phyloP scores from a whole-genome alignment of 2,329 filamentous ascomycete species.

The Emergomyces orientalis region DNA sequence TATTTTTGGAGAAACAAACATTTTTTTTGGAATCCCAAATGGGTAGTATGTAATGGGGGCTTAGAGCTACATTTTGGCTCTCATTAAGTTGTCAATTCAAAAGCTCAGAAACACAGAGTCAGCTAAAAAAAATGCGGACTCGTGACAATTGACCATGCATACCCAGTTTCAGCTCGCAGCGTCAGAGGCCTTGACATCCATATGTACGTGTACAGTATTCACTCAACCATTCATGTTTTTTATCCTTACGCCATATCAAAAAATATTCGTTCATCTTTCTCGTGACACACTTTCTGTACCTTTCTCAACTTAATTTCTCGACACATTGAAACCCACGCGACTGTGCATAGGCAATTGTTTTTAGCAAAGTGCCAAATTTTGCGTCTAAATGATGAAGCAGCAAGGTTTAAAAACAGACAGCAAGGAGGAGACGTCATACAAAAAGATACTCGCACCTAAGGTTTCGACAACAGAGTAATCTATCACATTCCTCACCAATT shows the following conservation, averaged over 20 bases:
- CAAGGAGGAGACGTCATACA: not conserved
- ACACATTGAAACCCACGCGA: conserved; percentile 1
- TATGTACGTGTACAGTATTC: not conserved
- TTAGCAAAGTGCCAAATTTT: not conserved
- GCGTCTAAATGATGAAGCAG: not conserved
- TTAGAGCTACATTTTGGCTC: not conserved
- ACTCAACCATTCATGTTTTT: not conserved
- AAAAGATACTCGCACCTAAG: conserved; percentile 4
- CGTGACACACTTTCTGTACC: not conserved
- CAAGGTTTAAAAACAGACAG: not conserved
- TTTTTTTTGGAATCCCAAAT: not conserved
- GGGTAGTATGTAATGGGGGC: no score
- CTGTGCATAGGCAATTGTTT: not conserved
- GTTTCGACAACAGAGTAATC: not conserved
- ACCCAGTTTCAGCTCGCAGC: not conserved
- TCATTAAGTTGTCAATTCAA: not conserved
- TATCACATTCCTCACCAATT: conserved; percentile 1
- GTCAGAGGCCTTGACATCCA: not conserved
- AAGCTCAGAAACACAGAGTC: not conserved
- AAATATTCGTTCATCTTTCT: not conserved
- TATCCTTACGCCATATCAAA: not conserved
- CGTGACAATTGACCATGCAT: not conserved
- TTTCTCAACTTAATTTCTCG: not conserved
- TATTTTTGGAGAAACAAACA: not conserved
- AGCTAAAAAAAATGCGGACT: not conserved